Evolutionary conservation across 257 asterid genomes (phyloP).

Genomic region (Vinca minor): DNA sequence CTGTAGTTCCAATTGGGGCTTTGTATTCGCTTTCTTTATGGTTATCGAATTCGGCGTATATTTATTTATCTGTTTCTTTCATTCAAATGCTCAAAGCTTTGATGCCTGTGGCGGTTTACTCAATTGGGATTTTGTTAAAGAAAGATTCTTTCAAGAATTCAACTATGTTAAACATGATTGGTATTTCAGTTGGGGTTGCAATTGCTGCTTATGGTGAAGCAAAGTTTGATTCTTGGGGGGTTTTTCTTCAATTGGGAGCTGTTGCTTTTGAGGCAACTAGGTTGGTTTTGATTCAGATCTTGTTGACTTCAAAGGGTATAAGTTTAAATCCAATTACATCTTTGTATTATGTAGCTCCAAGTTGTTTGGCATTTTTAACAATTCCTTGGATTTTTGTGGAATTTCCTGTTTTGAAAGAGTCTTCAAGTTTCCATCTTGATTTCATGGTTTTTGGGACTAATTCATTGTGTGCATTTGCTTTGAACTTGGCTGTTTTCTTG

Average conservation of each 20-base stretch:
- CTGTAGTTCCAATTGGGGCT: conserved; percentile 68
- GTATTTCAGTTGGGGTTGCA: conserved; percentile 59
- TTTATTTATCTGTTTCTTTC: conserved; percentile 63
- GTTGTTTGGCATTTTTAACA: conserved; percentile 43
- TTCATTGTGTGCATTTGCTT: conserved; percentile 62
- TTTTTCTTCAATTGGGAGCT: conserved; percentile 53
- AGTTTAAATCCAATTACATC: conserved; percentile 62
- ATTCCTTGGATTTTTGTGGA: conserved; percentile 68
- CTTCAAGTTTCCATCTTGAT: conserved; percentile 34
- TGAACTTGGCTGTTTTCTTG: conserved; percentile 65
- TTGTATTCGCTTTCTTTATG: conserved; percentile 61
- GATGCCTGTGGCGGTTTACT: conserved; percentile 71
- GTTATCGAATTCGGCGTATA: conserved; percentile 72
- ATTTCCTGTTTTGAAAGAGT: conserved; percentile 32
- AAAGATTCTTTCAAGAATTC: conserved; percentile 37
- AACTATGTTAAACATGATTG: conserved; percentile 58
- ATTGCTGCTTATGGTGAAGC: conserved; percentile 85
- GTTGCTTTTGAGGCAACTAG: conserved; percentile 68
- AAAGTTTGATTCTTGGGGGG: conserved; percentile 65
- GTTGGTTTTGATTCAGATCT: conserved; percentile 62
- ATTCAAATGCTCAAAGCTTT: conserved; percentile 72
- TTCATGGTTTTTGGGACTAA: conserved; percentile 53
- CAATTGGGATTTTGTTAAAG: conserved; percentile 43
- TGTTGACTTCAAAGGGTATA: conserved; percentile 59
- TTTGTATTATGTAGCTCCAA: conserved; percentile 63